phyloP scores from a whole-genome alignment of 495 filamentous ascomycete species.

The Rhizodiscina lignyota region DNA sequence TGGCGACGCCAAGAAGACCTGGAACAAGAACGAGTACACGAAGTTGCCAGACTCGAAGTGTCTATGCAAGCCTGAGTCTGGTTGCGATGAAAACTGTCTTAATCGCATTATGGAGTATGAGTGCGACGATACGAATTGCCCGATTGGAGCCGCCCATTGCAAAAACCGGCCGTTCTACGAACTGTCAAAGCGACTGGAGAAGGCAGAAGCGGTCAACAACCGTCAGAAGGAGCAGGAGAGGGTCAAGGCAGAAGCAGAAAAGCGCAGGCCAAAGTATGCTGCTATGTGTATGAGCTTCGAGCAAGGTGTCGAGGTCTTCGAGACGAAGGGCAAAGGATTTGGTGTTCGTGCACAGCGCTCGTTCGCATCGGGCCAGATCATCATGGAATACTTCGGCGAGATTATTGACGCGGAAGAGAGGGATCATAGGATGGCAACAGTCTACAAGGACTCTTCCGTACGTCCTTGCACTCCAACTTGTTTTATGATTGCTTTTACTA shows the following conservation, averaged over 20 bases:
- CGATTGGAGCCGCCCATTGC: slow-evolving; percentile 50
- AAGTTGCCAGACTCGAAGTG: slow-evolving; percentile 67
- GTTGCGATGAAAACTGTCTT: slow-evolving; percentile 78
- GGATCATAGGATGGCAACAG: slow-evolving; percentile 77
- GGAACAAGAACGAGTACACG: slow-evolving; percentile 63
- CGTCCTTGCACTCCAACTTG: slow-evolving; percentile 14
- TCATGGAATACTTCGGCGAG: slow-evolving; percentile 94
- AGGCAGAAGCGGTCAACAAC: slow-evolving; percentile 44
- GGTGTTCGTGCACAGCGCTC: slow-evolving; percentile 79
- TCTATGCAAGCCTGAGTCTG: slow-evolving; percentile 57
- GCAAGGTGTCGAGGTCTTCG: slow-evolving; percentile 84
- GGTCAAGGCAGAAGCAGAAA: slow-evolving; percentile 7
- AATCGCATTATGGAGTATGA: slow-evolving; percentile 96
- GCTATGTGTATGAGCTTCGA: slow-evolving; percentile 41
- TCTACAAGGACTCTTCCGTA: slow-evolving; percentile 85
- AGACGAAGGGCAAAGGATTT: slow-evolving; percentile 76
- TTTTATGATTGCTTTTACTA: slow-evolving; percentile 4
- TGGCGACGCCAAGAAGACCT: slow-evolving; percentile 69
- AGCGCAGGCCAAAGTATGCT: slow-evolving; percentile 24
- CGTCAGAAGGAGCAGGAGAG: slow-evolving; percentile 58
- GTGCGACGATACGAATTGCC: slow-evolving; percentile 82
- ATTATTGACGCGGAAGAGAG: slow-evolving; percentile 91
- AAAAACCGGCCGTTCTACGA: slow-evolving; percentile 76
- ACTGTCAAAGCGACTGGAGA: slow-evolving; percentile 50
- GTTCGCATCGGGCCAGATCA: slow-evolving; percentile 83